Evolutionary conservation across 176 grass and related monocot species (phyloP), one percentile per base, ranked within the genome.

Genomic region (Raddia guianensis): DNA sequence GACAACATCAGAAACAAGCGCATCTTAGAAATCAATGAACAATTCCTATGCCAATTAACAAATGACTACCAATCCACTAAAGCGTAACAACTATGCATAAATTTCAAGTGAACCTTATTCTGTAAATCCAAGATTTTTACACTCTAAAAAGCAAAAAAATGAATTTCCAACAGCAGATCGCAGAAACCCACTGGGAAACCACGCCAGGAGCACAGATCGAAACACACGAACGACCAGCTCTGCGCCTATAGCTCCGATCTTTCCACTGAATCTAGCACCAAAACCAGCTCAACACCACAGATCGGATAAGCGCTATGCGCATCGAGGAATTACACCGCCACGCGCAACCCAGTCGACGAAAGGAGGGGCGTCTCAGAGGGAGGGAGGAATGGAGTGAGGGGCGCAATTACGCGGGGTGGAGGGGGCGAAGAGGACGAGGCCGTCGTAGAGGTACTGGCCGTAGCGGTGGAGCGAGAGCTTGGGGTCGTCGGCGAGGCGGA

Each of bases 371-470:
- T 87, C 54, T 72, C n/a, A 3, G 34, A 65, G 15, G 12, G 4
- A 64, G 46, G 2, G 5, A 70, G 44, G 3, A 2, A 64, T 37
- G 2, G 5, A 70, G 58, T 1, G 19, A 60, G 34, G 34, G 6
- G 52, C 8, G 12, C 4, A 67, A 65, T 91, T 93, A 97, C 94
- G 89, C 27, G 88, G 81, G 18, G 60, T 86, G 12, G 89, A 88
- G 0, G 89, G 94, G 14, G 94, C 89, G 66, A 97, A 93, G 79
- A 97, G 81, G 84, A 93, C 77, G 67, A 97, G 94, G 60, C 89
- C 91, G 50, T 97, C 91, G 82, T 97, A 97, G 65, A 97, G 91
- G 89, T 87, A 93, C 82, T 91, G 88, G 42, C 91, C 94, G 79
- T 97, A 97, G 51, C 89, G 91, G 77, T 91, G 86, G 66, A 97